These are phyloP conservation scores for Penicillium sp. DNA, from an alignment of 2,329 filamentous ascomycete species.

Conservation along the genomic window DNA sequence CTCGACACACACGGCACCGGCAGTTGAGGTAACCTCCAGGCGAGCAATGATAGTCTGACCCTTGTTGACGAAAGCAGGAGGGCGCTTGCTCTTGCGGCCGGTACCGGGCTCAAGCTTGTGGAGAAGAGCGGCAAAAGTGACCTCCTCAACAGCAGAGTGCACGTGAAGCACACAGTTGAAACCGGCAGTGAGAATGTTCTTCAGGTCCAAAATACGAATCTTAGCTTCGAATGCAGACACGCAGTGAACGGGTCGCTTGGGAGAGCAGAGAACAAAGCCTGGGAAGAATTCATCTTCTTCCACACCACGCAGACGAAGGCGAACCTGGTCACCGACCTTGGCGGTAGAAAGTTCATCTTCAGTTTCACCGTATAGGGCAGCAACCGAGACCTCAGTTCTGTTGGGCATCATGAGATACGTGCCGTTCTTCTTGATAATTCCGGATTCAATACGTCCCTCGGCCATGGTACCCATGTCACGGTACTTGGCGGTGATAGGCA, in stretches of 20 bases:
- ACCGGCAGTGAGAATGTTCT: slow-evolving; percentile 87
- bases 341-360: slow-evolving; percentile 84
- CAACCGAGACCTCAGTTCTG: slow-evolving; percentile 74
- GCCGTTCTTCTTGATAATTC: slow-evolving; percentile 87
- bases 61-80: slow-evolving; percentile 83
- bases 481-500: slow-evolving; percentile 96
- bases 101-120: slow-evolving; percentile 97
- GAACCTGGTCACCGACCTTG: slow-evolving; percentile 92
- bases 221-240: slow-evolving; percentile 91
- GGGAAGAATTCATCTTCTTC: slow-evolving; percentile 97
- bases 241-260: slow-evolving; percentile 88
- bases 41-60: slow-evolving; percentile 86
- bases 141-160: slow-evolving; percentile 95
- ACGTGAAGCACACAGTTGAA: slow-evolving; percentile 99
- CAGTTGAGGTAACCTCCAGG: slow-evolving; percentile 81
- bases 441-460: slow-evolving; percentile 95
- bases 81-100: slow-evolving; percentile 85
- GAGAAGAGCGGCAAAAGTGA: slow-evolving; percentile 82
- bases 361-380: slow-evolving; percentile 89
- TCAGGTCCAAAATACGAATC: slow-evolving; percentile 91
- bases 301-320: slow-evolving; percentile 85
- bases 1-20: slow-evolving; percentile 88
- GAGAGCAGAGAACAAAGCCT: slow-evolving; percentile 93
- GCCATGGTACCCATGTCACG: slow-evolving; percentile 96
- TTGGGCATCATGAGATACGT: slow-evolving; percentile 94